Evolutionary conservation across 805 yeast species (phyloP).

Genomic region (Kodamaea restingae): DNA sequence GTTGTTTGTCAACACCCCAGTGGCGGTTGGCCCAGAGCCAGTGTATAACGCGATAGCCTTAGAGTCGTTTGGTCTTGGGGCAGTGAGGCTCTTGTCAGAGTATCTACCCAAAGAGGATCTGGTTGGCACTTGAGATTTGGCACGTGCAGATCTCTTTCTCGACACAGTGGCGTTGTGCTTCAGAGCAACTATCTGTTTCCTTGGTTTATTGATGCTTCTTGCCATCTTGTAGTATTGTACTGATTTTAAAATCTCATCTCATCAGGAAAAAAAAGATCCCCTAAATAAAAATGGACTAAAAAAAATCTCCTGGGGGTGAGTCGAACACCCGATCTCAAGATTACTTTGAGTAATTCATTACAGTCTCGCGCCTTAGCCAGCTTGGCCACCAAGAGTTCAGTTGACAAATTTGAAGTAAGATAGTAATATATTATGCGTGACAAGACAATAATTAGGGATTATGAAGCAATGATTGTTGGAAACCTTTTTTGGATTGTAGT

Average conservation of each 20-base stretch:
- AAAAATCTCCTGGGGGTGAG: conserved; percentile 45
- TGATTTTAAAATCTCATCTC: conserved; percentile 10
- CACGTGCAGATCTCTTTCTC: conserved; percentile 52
- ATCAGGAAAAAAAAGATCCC: conserved; percentile 3
- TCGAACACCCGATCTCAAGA: conserved; percentile 49
- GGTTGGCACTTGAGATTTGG: conserved; percentile 40
- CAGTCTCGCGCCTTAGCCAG: conserved; percentile 50
- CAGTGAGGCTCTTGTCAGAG: conserved; percentile 31
- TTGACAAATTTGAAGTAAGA: background rate
- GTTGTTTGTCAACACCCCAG: conserved; percentile 45
- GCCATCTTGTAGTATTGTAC: conserved; percentile 3
- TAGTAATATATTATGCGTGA: background rate
- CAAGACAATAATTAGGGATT: too few species aligned
- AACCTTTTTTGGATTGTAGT: too few species aligned
- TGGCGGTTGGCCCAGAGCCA: conserved; percentile 29
- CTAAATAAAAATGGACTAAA: background rate
- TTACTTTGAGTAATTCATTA: conserved; percentile 33
- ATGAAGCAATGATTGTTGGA: too few species aligned
- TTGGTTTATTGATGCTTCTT: conserved; percentile 67
- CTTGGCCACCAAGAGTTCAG: conserved; percentile 43
- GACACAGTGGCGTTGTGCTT: conserved; percentile 49
- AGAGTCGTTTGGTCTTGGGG: conserved; percentile 32
- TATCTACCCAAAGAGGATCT: conserved; percentile 24
- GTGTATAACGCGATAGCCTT: conserved; percentile 43
- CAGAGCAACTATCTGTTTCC: conserved; percentile 49